Conservation (phyloP, 768 basidiomycete species). For the Dacryopinax primogenitus region DNA sequence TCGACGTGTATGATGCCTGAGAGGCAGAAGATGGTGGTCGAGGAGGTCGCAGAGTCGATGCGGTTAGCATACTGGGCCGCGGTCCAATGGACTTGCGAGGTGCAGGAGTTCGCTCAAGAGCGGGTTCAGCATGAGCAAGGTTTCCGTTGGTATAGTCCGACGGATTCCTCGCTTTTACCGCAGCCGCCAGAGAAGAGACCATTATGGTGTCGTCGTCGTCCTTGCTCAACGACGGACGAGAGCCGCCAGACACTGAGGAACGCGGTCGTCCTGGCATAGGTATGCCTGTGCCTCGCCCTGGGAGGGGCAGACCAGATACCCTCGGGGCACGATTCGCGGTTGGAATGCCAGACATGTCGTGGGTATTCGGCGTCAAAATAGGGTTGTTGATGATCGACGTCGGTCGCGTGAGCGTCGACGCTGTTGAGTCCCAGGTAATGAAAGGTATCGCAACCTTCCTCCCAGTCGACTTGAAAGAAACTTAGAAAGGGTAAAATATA, state of each 20-base stretch:
- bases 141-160: neutral
- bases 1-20: neutral
- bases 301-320: neutral
- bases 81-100: constrained; percentile 9
- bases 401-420: no score
- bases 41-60: neutral
- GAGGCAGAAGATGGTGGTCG: constrained; percentile 13
- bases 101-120: neutral
- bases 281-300: neutral
- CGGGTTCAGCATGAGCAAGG: neutral
- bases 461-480: neutral
- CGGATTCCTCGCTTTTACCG: neutral
- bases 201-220: neutral
- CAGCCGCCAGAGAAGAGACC: neutral
- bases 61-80: neutral
- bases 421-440: neutral
- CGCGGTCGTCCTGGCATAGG: neutral
- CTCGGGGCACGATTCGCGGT: neutral
- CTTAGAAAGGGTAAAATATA: neutral
- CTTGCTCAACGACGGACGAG: neutral
- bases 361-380: neutral
- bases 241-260: neutral
- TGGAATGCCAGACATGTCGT: neutral
- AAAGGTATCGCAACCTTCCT: neutral
- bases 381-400: no score